Base-by-base conservation (phyloP, 1,139 yeast genomes). In the Sugiyamaella sp. region DNA sequence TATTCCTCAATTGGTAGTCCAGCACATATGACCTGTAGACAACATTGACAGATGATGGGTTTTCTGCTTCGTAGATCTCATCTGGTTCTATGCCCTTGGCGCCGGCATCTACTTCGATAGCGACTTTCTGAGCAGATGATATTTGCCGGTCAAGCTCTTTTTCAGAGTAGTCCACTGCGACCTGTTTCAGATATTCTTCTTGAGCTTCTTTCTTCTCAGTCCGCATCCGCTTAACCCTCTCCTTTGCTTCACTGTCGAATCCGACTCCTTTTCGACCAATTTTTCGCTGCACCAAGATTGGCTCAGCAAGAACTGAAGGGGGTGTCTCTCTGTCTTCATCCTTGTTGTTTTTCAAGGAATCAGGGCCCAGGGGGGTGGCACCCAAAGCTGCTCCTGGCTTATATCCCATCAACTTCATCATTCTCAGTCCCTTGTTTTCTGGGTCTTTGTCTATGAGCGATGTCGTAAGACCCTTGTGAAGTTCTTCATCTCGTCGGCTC, bases 371-470 rank as follows among this genome's bases (percentile, higher is more conserved):
- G n/a, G n/a, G n/a, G n/a, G 3, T 55, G 3, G 55, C 35, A 0
- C 84, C 84, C 16, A 80, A 65, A 0, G 75, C 59, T 10, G 73
- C 70, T 9, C 82, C 84, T 1, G 72, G 63, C 55, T 71, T 72
- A 61, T 74, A 81, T 2, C 86, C 86, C 85, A 81, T 81, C 61
- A 73, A 76, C 57, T 74, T 69, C 85, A 81, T 80, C 56, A 81
- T 80, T 5, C 71, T 60, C 24, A 79, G 68, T 0, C 84, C 86
- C 46, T 76, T 72, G 37, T 49, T 60, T 10, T 46, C 52, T 3
- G 54, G 50, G 16, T 42, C 53, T 27, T 42, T 27, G 22, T 46
- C 49, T 12, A 58, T 37, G 17, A 49, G 22, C 9, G 51, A 38
- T 16, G 32, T 38, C n/a, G 44, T 55, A 42, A 49, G 46, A 17